Base-by-base conservation (phyloP, 2,329 filamentous ascomycete species). In the Colletotrichum sp. region DNA sequence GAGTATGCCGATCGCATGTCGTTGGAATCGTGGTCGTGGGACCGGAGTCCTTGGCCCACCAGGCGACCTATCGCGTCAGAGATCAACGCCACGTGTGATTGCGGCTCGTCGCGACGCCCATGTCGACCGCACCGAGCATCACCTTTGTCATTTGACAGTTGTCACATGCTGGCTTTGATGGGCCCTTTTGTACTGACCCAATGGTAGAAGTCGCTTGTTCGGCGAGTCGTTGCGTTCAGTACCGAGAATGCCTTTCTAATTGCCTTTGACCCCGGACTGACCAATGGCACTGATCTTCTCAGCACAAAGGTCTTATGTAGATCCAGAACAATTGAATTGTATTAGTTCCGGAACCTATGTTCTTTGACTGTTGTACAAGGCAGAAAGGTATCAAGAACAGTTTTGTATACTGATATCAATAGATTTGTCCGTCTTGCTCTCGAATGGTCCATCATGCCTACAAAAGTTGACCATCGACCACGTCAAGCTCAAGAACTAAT, bases 341-440 rank as follows among this genome's bases (percentile, higher is more conserved):
- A 6, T 8, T 13, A 0, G 6, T 6, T 21, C 43, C 5, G 10
- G 10, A 0, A 21, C n/a, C 6, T 1, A 0, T 13, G 18, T 52
- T 21, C 6, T 12, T 13, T 52, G 43, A 52, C 0, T 21, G n/a
- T 18, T 30, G 0, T 58, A 8, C 15, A 12, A 58, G 0, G 55
- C 10, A 26, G 10, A 18, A 18, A 30, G 15, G 43, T 13, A 3
- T 52, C n/a, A 0, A 24, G 43, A 52, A 21, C 12, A 52, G n/a
- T 13, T 8, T 1, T 52, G 12, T 0, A 16, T 16, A 0, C 7
- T 30, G 1, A 13, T 64, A n/a, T 43, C 61, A 26, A 34, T 64
- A 3, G 24, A 32, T 43, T 38, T 28, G 32, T 43, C 34, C 34
- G n/a, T 3, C 2, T 1, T 8, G 32, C 15, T 28, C 7, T 26